Evolutionary conservation across 2,329 filamentous ascomycete species (phyloP).

Genomic region (Xylaria sp.): DNA sequence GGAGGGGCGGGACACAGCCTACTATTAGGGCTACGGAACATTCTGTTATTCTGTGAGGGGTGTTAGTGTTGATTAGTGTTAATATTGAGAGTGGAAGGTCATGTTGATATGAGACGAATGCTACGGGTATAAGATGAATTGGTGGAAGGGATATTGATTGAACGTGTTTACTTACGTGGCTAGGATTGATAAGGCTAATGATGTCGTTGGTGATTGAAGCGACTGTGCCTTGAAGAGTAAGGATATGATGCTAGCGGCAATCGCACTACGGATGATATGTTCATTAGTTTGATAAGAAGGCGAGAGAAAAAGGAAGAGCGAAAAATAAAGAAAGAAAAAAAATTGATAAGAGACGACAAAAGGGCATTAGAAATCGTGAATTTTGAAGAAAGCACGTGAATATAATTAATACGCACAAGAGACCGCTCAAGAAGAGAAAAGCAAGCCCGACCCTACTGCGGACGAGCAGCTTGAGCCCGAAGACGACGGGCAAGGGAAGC

Average conservation of each 20-base stretch:
- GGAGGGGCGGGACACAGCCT: constrained; percentile 36
- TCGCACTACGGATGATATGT: constrained; percentile 23
- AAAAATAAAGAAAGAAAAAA: background rate
- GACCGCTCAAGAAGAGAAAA: constrained; percentile 35
- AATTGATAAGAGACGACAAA: no score
- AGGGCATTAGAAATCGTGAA: no score
- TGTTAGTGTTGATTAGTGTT: no score
- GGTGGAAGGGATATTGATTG: no score
- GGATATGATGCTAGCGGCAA: constrained; percentile 33
- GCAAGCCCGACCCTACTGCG: constrained; percentile 33
- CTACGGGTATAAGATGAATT: no score
- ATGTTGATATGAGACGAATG: no score
- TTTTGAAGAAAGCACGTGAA: no score
- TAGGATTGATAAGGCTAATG: constrained; percentile 35
- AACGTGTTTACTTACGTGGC: constrained; percentile 34
- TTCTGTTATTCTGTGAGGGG: constrained; percentile 25
- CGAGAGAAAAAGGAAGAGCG: background rate
- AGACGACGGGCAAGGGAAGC: constrained; percentile 36
- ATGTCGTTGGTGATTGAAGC: constrained; percentile 20
- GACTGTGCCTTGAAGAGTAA: constrained; percentile 33
- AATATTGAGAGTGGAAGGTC: no score
- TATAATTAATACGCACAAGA: constrained; percentile 32
- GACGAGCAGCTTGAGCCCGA: constrained; percentile 32
- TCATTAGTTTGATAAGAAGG: background rate
- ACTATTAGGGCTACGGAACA: constrained; percentile 37